Percentiles rank a stretch among this genome's conserved stretches.
These are phyloP conservation scores for Agastache rugosa DNA, from an alignment of 257 asterid genomes.

Conservation along the genomic window DNA sequence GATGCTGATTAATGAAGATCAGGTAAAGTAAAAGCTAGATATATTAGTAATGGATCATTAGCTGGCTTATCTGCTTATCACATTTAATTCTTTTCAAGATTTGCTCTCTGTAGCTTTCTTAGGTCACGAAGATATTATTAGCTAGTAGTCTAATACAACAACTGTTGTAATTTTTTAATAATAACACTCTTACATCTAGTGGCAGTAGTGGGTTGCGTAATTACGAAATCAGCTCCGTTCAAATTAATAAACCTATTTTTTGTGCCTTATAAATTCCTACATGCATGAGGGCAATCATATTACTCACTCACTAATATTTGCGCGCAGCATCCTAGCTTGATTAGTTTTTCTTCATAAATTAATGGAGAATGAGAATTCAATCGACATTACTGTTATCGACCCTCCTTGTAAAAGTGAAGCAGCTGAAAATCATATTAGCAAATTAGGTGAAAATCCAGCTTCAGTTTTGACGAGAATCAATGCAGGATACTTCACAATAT, in stretches of 20 bases:
- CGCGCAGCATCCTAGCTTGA: no score
- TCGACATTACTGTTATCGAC: neutral
- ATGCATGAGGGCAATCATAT: neutral
- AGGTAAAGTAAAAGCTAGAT: slow-evolving; percentile 5
- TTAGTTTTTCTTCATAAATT: no score
- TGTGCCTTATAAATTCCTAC: neutral
- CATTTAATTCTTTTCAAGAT: neutral
- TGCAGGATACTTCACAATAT: slow-evolving; percentile 57
- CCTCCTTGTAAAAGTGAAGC: neutral
- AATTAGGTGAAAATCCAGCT: neutral
- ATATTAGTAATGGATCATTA: neutral
- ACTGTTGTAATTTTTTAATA: no score
- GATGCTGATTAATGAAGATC: neutral
- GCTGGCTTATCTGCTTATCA: neutral
- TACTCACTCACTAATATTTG: neutral
- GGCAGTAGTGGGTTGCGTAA: neutral
- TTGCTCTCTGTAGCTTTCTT: neutral
- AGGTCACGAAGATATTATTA: neutral
- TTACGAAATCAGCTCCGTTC: neutral
- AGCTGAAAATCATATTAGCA: neutral
- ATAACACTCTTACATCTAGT: neutral
- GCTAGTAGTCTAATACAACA: no score
- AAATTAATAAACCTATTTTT: neutral
- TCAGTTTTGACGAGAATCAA: slow-evolving; percentile 45
- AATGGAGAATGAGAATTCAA: neutral